Conservation (phyloP, 768 basidiomycete genomes). For the Agrocybe chaxingu region DNA sequence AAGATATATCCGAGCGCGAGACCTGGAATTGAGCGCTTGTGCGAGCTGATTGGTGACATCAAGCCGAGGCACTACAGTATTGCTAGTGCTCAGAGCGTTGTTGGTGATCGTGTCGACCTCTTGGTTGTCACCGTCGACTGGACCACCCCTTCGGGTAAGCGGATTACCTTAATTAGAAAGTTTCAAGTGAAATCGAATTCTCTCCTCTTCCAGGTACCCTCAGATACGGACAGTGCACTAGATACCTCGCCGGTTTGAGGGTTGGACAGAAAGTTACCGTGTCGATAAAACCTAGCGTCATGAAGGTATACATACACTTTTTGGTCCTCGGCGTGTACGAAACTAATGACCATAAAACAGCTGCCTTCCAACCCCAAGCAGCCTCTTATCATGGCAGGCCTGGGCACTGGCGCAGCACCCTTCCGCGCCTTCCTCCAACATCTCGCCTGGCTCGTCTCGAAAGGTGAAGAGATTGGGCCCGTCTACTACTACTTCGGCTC, state of each 20-base stretch:
- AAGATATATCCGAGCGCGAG: slow-evolving; percentile 72
- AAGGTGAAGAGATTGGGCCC: slow-evolving; percentile 83
- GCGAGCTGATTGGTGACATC: slow-evolving; percentile 90
- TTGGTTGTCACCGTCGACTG: slow-evolving; percentile 97
- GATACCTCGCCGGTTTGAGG: slow-evolving; percentile 83
- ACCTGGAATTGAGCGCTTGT: slow-evolving; percentile 81
- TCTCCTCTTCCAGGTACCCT: slow-evolving; percentile 47
- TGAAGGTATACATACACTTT: slow-evolving; percentile 65
- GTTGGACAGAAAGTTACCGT: slow-evolving; percentile 93
- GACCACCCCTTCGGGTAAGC: slow-evolving; percentile 77
- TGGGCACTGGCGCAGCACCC: slow-evolving; percentile 97
- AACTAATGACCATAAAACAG: slow-evolving; percentile 29
- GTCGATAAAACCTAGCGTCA: slow-evolving; percentile 97
- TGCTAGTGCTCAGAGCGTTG: slow-evolving; percentile 91
- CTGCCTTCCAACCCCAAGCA: slow-evolving; percentile 81
- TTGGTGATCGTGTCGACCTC: slow-evolving; percentile 92
- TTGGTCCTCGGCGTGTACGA: not conserved
- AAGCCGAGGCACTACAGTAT: slow-evolving; percentile 99
- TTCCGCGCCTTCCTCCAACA: slow-evolving; percentile 99
- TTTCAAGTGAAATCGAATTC: not conserved
- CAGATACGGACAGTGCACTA: slow-evolving; percentile 93
- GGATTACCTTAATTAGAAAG: not conserved
- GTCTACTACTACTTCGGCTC: slow-evolving; percentile 99
- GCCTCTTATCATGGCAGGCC: slow-evolving; percentile 97
- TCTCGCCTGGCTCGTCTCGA: slow-evolving; percentile 75